These are phyloP conservation scores for Beta lomatogona DNA, from an alignment of 179 eudicot genomes.

Conservation along the genomic window DNA sequence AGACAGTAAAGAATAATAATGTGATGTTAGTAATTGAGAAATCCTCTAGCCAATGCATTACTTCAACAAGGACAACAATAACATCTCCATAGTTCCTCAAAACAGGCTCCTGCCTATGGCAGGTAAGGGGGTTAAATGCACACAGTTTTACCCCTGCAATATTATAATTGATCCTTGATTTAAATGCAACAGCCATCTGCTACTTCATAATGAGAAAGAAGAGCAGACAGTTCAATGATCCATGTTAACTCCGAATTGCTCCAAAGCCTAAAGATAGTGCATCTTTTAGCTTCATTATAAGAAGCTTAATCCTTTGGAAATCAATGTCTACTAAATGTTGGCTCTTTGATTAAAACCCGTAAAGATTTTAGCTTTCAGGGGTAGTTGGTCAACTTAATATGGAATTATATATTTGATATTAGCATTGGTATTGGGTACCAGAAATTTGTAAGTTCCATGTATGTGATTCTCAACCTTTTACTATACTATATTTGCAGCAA, in stretches of 20 bases:
- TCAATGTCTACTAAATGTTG: background rate
- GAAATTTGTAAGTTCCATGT: background rate
- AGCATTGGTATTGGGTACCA: background rate
- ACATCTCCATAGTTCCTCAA: background rate
- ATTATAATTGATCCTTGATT: background rate
- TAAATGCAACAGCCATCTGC: background rate
- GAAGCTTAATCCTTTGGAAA: background rate
- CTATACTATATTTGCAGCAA: background rate
- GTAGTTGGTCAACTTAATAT: background rate
- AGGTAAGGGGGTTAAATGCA: background rate
- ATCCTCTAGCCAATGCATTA: background rate
- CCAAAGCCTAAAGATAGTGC: background rate
- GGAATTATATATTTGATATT: background rate
- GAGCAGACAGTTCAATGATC: background rate
- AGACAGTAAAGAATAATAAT: background rate
- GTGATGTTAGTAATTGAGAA: background rate
- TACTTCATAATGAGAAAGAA: background rate
- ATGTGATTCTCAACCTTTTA: background rate
- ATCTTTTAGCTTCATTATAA: background rate
- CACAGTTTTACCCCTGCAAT: background rate
- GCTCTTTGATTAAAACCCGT: too few species aligned
- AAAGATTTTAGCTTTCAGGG: background rate
- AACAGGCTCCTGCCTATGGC: background rate
- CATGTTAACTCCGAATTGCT: background rate
- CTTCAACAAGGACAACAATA: background rate